These are phyloP conservation scores for Clarireedia paspali DNA, from an alignment of 2,329 filamentous ascomycete species.

Conservation along the genomic window DNA sequence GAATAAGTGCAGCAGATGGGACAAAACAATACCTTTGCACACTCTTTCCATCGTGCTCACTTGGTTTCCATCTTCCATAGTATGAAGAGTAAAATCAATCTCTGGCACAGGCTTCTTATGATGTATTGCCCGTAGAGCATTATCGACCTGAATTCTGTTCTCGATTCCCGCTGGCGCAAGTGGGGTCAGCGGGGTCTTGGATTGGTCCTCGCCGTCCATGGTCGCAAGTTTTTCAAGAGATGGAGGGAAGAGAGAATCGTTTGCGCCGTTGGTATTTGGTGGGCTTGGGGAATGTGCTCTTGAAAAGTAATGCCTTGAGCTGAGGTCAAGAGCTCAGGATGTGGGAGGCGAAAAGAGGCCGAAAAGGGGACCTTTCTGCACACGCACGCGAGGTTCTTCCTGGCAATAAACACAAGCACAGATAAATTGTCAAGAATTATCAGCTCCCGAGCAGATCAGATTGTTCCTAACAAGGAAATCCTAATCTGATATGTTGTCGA, in stretches of 20 bases:
- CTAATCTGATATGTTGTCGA: neutral
- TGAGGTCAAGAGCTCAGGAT: neutral
- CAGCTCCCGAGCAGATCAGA: conserved; percentile 1
- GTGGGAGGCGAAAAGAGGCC: neutral
- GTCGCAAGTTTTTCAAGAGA: conserved; percentile 12
- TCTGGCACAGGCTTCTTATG: conserved; percentile 94
- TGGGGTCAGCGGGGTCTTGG: conserved; percentile 12
- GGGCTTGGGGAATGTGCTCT: neutral
- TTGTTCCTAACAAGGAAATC: neutral
- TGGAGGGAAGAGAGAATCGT: neutral
- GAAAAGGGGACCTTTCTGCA: conserved; percentile 1
- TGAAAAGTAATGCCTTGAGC: neutral
- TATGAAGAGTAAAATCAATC: conserved; percentile 97
- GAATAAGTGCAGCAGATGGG: conserved; percentile 11
- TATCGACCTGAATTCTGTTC: conserved; percentile 58
- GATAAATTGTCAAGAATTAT: conserved; percentile 1
- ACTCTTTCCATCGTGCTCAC: conserved; percentile 94
- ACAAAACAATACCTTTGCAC: conserved; percentile 73
- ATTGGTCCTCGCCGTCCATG: conserved; percentile 27
- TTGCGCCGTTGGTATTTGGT: conserved; percentile 1
- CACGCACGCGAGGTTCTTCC: neutral
- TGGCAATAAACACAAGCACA: neutral
- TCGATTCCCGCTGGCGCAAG: conserved; percentile 17
- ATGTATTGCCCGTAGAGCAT: conserved; percentile 83
- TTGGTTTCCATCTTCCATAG: conserved; percentile 94